Base-by-base conservation (phyloP, 192 early-diverging fungal species). In the Podila epigama region DNA sequence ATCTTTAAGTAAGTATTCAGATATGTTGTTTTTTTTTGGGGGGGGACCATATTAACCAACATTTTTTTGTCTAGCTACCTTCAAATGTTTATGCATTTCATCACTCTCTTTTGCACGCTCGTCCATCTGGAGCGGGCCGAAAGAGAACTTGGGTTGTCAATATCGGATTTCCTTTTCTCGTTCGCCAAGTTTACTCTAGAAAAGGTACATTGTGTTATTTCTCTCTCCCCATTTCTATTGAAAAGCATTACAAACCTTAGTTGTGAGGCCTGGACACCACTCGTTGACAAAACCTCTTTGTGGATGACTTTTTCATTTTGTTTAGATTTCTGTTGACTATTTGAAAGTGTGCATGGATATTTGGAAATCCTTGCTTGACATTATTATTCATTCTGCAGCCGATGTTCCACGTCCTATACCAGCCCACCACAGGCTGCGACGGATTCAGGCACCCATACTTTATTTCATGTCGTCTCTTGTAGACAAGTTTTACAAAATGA, bases 51-150 rank as follows among this genome's bases (percentile, higher is more conserved):
- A n/a, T n/a, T n/a, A n/a, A n/a, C n/a, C n/a, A n/a, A n/a, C n/a
- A n/a, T 53, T 41, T 39, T 18, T 11, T 20, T 34, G 10, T 35
- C 37, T 50, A 77, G 73, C 20, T 77, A 77, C 51, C 61, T 68
- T 13, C 65, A 77, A 64, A 68, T 68, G 66, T 77, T 77, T 59
- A 77, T 77, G 73, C 66, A 77, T 52, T 77, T 77, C n/a, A 60
- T 77, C 2, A 62, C 73, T 10, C 18, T 77, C 18, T 77, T 77
- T 36, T 77, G 73, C 56, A 68, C 73, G 16, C n/a, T 68, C 44
- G 36, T 44, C 10, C 67, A 77, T 22, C 62, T 77, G 10, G 73
- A 77, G 35, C 60, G 73, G 32, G 73, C 73, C 10, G 73, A 77
- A 34, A 61, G 56, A n/a, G 55, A 57, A 15, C 61, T 68, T 1